Conservation (phyloP, 208 protist genomes). For the Tetramitus jugosus region DNA sequence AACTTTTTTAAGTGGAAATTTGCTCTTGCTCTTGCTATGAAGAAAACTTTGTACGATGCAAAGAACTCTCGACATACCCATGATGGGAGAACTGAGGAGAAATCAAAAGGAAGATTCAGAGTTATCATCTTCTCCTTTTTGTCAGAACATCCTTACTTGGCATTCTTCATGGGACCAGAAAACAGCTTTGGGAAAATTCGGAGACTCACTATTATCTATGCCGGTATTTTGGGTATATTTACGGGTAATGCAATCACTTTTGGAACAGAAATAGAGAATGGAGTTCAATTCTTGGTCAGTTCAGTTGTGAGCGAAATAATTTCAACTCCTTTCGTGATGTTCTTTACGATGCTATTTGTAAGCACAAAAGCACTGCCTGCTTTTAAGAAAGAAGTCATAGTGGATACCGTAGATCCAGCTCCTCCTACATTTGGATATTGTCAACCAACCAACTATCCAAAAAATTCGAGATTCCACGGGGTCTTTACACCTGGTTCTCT, state of each 20-base stretch:
- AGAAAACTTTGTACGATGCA: too few relatives aligned
- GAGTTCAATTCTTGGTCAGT: not conserved
- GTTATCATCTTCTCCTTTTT: not conserved
- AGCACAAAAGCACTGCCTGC: not conserved
- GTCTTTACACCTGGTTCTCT: too few relatives aligned
- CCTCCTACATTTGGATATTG: too few relatives aligned
- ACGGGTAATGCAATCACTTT: not conserved
- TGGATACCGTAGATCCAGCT: too few relatives aligned
- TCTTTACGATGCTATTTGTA: not conserved
- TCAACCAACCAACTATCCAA: too few relatives aligned
- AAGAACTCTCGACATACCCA: not conserved
- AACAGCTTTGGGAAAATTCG: not conserved
- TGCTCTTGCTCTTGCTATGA: not conserved
- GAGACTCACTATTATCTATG: not conserved
- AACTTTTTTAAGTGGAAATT: not conserved
- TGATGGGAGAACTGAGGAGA: not conserved
- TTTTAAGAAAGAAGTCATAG: too few relatives aligned
- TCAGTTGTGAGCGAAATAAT: not conserved
- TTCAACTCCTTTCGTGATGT: not conserved
- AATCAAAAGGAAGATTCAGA: not conserved
- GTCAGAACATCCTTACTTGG: not conserved
- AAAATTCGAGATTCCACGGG: too few relatives aligned
- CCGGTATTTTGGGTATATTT: not conserved
- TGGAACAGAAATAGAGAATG: not conserved
- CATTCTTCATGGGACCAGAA: not conserved